Evolutionary conservation across 2,329 filamentous ascomycete genomes (phyloP).

Genomic region (Cladosporium austrohemisphaericum): DNA sequence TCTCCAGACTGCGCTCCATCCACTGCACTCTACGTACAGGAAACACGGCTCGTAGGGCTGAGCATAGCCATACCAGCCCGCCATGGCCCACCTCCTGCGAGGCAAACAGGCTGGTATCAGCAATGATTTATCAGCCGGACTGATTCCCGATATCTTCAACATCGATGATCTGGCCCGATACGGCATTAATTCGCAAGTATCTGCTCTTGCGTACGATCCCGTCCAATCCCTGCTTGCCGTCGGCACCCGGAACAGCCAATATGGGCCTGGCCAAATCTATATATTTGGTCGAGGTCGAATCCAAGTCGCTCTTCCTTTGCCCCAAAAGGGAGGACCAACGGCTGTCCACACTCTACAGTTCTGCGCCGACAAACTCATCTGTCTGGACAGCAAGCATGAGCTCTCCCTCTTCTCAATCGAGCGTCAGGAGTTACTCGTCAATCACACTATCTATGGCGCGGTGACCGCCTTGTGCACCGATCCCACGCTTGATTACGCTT

Average conservation of each 20-base stretch:
- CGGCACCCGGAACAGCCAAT: constrained; percentile 82
- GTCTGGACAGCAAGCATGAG: constrained; percentile 81
- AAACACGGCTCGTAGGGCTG: constrained; percentile 15
- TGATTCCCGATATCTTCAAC: constrained; percentile 72
- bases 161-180: constrained; percentile 78
- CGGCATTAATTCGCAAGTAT: constrained; percentile 65
- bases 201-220: constrained; percentile 85
- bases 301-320: constrained; percentile 67
- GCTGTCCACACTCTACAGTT: constrained; percentile 79
- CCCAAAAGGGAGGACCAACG: constrained; percentile 60
- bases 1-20: too few relatives aligned
- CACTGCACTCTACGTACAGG: too few relatives aligned
- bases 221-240: constrained; percentile 90
- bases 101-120: constrained; percentile 92
- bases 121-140: constrained; percentile 80
- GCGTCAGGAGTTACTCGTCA: constrained; percentile 61
- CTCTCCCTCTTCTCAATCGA: constrained; percentile 78
- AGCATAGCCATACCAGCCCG: constrained; percentile 15
- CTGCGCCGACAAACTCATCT: constrained; percentile 78
- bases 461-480: constrained; percentile 75
- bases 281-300: constrained; percentile 81
- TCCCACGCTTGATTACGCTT: constrained; percentile 87
- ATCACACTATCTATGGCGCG: constrained; percentile 71
- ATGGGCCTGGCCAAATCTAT: constrained; percentile 82
- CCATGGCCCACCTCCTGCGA: constrained; percentile 82